phyloP scores from a whole-genome alignment of 2,329 filamentous ascomycete species.

The Colletotrichum godetiae region DNA sequence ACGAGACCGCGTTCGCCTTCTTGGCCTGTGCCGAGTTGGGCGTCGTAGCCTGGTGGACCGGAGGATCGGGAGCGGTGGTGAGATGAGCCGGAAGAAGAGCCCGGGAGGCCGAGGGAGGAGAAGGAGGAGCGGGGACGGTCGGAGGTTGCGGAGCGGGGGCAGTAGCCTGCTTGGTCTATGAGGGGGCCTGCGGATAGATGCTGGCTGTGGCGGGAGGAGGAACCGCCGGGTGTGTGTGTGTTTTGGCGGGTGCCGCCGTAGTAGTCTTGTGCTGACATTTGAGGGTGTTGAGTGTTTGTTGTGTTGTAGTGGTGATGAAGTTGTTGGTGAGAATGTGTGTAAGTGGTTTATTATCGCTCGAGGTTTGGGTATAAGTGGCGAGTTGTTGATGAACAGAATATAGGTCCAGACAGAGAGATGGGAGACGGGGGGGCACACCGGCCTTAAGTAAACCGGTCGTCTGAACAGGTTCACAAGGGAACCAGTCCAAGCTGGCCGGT shows the following conservation, averaged over 20 bases:
- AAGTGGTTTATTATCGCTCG: neutral
- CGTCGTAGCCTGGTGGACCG: slow-evolving; percentile 32
- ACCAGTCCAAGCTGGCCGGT: neutral
- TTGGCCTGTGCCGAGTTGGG: slow-evolving; percentile 34
- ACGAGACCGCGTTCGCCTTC: slow-evolving; percentile 66
- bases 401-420: neutral
- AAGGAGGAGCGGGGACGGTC: slow-evolving; percentile 24
- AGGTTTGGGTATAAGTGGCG: neutral
- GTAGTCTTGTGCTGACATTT: slow-evolving; percentile 41
- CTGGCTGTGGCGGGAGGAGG: neutral
- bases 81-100: slow-evolving; percentile 13
- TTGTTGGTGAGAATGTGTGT: neutral
- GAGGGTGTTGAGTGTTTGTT: neutral
- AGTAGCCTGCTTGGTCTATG: slow-evolving; percentile 18
- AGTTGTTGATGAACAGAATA: neutral
- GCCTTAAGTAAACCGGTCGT: slow-evolving; percentile 15
- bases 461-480: neutral
- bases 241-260: slow-evolving; percentile 36
- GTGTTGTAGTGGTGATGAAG: neutral
- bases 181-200: slow-evolving; percentile 13
- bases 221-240: slow-evolving; percentile 25
- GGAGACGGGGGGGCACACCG: neutral
- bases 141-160: slow-evolving; percentile 19
- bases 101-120: neutral
- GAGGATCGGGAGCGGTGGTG: slow-evolving; percentile 20